phyloP scores from a whole-genome alignment of 2,329 filamentous ascomycete species.

The Sporothrix humicola region DNA sequence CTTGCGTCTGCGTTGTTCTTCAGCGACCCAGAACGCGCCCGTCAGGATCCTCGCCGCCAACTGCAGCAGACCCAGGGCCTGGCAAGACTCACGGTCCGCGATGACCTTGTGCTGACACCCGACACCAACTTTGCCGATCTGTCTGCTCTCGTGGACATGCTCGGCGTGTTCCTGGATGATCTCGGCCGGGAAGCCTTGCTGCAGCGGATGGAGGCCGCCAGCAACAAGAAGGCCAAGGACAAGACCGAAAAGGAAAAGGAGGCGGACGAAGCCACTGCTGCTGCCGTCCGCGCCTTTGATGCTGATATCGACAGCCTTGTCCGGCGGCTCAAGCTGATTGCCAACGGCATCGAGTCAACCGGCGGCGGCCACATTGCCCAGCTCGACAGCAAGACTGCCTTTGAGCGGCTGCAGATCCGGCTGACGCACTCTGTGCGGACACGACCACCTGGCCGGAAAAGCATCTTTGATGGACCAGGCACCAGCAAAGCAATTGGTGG shows the following conservation, averaged over 20 bases:
- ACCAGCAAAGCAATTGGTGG: background rate
- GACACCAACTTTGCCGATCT: constrained; percentile 73
- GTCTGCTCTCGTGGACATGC: constrained; percentile 66
- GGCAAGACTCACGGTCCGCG: constrained; percentile 46
- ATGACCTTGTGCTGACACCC: constrained; percentile 56
- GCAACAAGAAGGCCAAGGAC: no score
- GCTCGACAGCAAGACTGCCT: constrained; percentile 75
- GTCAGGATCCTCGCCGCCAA: constrained; percentile 50
- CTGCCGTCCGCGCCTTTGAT: constrained; percentile 62
- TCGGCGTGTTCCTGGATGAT: constrained; percentile 77
- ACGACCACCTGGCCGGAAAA: constrained; percentile 59
- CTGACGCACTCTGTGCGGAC: constrained; percentile 74
- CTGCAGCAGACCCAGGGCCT: constrained; percentile 49
- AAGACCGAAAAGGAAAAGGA: background rate
- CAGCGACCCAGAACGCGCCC: constrained; percentile 52
- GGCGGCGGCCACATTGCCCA: constrained; percentile 74
- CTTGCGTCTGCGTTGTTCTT: constrained; percentile 71
- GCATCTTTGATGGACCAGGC: constrained; percentile 47
- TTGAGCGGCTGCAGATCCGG: constrained; percentile 77
- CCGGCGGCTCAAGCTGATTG: constrained; percentile 61
- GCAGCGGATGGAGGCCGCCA: background rate
- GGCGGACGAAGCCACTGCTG: constrained; percentile 41
- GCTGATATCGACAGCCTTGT: constrained; percentile 70
- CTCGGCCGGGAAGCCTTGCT: constrained; percentile 37
- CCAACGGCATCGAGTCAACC: constrained; percentile 71